Evolutionary conservation across 306 rosid species (phyloP).

Genomic region (Prunus mongolica): DNA sequence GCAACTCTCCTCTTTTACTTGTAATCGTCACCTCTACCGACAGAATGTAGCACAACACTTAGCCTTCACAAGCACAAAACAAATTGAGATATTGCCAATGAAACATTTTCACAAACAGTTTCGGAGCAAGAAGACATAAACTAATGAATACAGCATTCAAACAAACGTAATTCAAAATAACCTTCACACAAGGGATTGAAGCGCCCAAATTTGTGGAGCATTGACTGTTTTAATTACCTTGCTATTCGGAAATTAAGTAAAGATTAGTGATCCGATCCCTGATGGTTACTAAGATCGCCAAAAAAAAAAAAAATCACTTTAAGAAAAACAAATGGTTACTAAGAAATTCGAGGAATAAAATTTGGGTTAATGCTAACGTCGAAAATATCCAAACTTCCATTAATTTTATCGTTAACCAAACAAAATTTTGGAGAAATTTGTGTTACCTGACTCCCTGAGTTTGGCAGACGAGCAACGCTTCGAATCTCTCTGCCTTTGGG

Average conservation of each 20-base stretch:
- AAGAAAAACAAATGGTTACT: not conserved
- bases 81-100: not conserved
- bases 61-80: not conserved
- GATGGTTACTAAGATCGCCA: not conserved
- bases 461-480: not conserved
- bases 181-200: not conserved
- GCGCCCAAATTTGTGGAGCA: not conserved
- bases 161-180: not conserved
- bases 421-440: not conserved
- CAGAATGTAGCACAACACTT: not conserved
- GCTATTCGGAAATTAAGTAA: not conserved
- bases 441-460: not conserved
- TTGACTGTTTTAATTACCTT: not conserved
- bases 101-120: constrained; percentile 14
- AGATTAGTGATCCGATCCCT: not conserved
- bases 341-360: not conserved
- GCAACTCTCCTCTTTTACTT: constrained; percentile 14
- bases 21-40: not conserved
- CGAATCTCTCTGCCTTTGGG: not conserved
- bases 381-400: not conserved
- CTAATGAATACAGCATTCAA: not conserved
- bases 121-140: not conserved
- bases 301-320: too few relatives aligned
- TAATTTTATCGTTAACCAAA: not conserved
- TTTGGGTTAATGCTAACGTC: not conserved